Evolutionary conservation across 106 monocot genomes (phyloP).

Genomic region (Triglochin maritima): DNA sequence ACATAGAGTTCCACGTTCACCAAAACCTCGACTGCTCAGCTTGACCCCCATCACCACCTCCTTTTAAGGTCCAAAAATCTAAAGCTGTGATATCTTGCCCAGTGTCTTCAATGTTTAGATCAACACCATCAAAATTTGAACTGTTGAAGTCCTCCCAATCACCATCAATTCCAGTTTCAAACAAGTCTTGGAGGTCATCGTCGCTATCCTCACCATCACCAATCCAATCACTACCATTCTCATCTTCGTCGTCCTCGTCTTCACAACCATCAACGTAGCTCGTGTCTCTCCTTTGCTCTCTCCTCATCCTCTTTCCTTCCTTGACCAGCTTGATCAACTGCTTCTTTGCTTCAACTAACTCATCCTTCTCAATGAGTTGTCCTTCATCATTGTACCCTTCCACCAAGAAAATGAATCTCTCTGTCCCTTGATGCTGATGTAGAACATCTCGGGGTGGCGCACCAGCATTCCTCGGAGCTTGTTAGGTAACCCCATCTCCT

Average conservation of each 20-base stretch:
- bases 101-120: constrained; percentile 7
- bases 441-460: constrained; percentile 94
- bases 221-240: constrained; percentile 9
- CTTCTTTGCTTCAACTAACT: constrained; percentile 34
- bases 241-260: constrained; percentile 21
- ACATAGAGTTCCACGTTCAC: constrained; percentile 2
- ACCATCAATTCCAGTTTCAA: constrained; percentile 58
- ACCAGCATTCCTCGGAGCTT: constrained; percentile 61
- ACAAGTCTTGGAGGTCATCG: constrained; percentile 40
- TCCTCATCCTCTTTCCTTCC: constrained; percentile 75
- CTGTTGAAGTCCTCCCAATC: constrained; percentile 61
- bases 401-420: constrained; percentile 78
- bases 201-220: constrained; percentile 28
- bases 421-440: constrained; percentile 84
- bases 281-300: constrained; percentile 34
- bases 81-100: constrained; percentile 1
- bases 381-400: constrained; percentile 80
- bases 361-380: constrained; percentile 50
- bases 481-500: constrained; percentile 76
- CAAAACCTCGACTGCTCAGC: neutral
- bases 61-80: constrained; percentile 55
- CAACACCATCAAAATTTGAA: neutral
- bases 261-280: constrained; percentile 15
- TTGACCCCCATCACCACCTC: neutral
- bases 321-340: constrained; percentile 47